Conservation (phyloP, 805 yeast species). For the Teunomyces funiuensis region DNA sequence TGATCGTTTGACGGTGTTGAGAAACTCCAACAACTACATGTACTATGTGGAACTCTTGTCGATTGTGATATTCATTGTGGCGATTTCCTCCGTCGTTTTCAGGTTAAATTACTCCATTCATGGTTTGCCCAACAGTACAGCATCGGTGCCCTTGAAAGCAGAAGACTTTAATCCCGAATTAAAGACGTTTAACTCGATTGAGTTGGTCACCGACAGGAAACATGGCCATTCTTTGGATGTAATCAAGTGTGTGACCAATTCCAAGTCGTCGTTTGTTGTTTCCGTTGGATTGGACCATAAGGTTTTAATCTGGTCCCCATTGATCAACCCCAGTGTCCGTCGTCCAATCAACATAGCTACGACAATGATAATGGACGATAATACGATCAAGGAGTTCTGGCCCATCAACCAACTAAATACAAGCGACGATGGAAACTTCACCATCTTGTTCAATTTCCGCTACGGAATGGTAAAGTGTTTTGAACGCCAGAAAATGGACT, state of each 20-base stretch:
- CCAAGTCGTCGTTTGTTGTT: slow-evolving; percentile 60
- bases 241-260: slow-evolving; percentile 56
- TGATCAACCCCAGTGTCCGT: slow-evolving; percentile 25
- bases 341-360: slow-evolving; percentile 34
- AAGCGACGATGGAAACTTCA: slow-evolving; percentile 58
- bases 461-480: slow-evolving; percentile 58
- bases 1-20: slow-evolving; percentile 12
- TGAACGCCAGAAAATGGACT: slow-evolving; percentile 53
- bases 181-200: slow-evolving; percentile 30
- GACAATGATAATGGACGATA: slow-evolving; percentile 41
- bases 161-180: slow-evolving; percentile 10
- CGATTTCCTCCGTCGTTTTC: slow-evolving; percentile 47
- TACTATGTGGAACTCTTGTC: slow-evolving; percentile 58
- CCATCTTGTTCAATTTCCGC: slow-evolving; percentile 52
- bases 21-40: slow-evolving; percentile 43
- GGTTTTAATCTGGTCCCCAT: slow-evolving; percentile 72
- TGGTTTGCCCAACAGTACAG: not conserved
- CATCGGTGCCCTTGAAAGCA: not conserved
- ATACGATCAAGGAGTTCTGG: slow-evolving; percentile 43
- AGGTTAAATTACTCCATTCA: slow-evolving; percentile 15
- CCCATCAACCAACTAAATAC: slow-evolving; percentile 60
- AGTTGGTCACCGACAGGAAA: slow-evolving; percentile 22
- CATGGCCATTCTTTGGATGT: slow-evolving; percentile 64
- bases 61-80: slow-evolving; percentile 50
- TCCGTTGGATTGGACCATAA: slow-evolving; percentile 74